Evolutionary conservation across 352 stramenopile genomes (phyloP).

Genomic region (Stephanocyclus meneghinianus): DNA sequence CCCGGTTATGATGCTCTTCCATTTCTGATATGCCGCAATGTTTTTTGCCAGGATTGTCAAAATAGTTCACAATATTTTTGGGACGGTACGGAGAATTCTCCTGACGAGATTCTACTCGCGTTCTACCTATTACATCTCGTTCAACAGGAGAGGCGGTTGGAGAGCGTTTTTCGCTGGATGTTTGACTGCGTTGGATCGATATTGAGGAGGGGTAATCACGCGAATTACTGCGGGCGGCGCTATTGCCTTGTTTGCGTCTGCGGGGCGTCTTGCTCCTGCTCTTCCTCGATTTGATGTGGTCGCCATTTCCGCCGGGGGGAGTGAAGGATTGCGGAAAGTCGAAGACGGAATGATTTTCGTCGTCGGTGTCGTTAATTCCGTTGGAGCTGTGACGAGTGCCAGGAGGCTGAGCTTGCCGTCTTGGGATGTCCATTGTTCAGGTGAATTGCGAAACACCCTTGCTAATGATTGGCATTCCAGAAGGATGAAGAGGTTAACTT

Average conservation of each 20-base stretch:
- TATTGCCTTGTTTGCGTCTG: not conserved
- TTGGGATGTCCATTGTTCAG: not conserved
- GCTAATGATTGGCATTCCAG: too few relatives aligned
- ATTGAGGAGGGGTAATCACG: constrained; percentile 25
- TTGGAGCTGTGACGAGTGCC: not conserved
- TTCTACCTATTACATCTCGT: not conserved
- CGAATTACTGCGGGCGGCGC: not conserved
- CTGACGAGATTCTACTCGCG: constrained; percentile 10
- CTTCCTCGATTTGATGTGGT: not conserved
- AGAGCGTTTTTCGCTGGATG: constrained; percentile 20
- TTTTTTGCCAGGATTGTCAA: not conserved
- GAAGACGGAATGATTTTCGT: constrained; percentile 40
- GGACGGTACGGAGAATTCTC: constrained; percentile 16
- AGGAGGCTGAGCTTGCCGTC: not conserved
- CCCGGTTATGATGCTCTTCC: constrained; percentile 18
- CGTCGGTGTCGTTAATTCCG: not conserved
- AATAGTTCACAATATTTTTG: not conserved
- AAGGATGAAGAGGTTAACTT: too few relatives aligned
- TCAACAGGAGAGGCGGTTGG: constrained; percentile 20
- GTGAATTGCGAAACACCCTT: too few relatives aligned
- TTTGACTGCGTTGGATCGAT: constrained; percentile 18
- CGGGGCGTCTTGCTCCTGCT: not conserved
- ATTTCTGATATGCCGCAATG: constrained; percentile 7
- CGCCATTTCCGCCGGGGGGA: not conserved
- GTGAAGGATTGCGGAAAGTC: constrained; percentile 20